Evolutionary conservation across 306 rosid species (phyloP), one percentile per base, ranked within the genome.

Genomic region (Prosopis cineraria): DNA sequence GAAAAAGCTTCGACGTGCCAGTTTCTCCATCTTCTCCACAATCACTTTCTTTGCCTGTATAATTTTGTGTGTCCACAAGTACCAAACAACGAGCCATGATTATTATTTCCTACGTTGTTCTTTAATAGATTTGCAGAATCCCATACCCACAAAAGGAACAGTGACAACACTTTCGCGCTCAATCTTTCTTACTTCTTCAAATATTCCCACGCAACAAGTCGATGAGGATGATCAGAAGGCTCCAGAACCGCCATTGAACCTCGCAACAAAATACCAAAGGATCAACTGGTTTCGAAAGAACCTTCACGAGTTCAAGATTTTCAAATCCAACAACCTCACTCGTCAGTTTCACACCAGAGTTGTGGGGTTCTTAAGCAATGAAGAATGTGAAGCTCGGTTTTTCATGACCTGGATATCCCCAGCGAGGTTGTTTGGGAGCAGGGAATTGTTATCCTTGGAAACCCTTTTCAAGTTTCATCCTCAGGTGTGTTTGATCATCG

Each of bases 371-470:
- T 80, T 90, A 19, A 41, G 67, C 69, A 65, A 8, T 0, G 75
- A 73, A 5, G 75, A 73, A 5, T 90, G 91, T 27, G 81, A 86
- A 37, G 78, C 45, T 50, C 85, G 53, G 72, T 89, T 90, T 72
- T 90, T 88, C 82, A 88, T 90, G 84, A 88, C 90, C 5, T 87
- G 93, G 91, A 87, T 87, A 75, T 87, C 91, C 0, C 89, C 90
- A 0, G 84, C 72, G 3, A 36, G 60, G 39, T 79, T 73, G 8
- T 87, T 88, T 33, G 86, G 88, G 7, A 73, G 55, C 14, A 80
- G 91, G 65, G 97, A 88, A 68, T 40, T 87, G 65, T 52, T 87
- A 81, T 78, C 87, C 1, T 12, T 79, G 44, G 91, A 90, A 70
- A 90, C 90, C 62, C 48, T 92, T 17, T 94, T 90, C 87, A 88